Evolutionary conservation across 2,329 filamentous ascomycete genomes (phyloP).

Genomic region (Massarina eburnea): DNA sequence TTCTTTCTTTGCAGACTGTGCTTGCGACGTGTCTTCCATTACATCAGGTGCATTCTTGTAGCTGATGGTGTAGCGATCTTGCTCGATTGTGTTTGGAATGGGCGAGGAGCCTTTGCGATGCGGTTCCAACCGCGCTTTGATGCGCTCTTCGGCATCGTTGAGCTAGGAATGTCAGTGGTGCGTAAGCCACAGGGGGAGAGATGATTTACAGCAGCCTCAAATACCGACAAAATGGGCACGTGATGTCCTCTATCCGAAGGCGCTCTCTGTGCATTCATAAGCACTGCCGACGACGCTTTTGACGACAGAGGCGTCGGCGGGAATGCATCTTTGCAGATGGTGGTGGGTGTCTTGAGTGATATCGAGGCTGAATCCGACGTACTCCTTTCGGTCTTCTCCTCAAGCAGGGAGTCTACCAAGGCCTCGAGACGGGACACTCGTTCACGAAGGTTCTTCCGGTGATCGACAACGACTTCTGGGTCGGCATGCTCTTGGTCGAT

Average conservation of each 20-base stretch:
- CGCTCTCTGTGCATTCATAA: slow-evolving; percentile 25
- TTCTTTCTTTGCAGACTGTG: slow-evolving; percentile 35
- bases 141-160: slow-evolving; percentile 38
- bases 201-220: slow-evolving; percentile 42
- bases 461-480: slow-evolving; percentile 44
- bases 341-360: slow-evolving; percentile 28
- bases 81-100: slow-evolving; percentile 12
- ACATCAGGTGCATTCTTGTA: slow-evolving; percentile 34
- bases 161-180: slow-evolving; percentile 21
- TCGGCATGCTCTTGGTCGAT: slow-evolving; percentile 49
- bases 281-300: slow-evolving; percentile 26
- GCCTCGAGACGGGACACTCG: slow-evolving; percentile 46
- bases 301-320: slow-evolving; percentile 39
- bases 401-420: slow-evolving; percentile 42
- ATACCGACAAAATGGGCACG: slow-evolving; percentile 41
- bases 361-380: slow-evolving; percentile 30
- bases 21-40: slow-evolving; percentile 18
- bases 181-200: not conserved
- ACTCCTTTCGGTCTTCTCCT: slow-evolving; percentile 36
- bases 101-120: slow-evolving; percentile 20
- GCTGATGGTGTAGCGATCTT: slow-evolving; percentile 31
- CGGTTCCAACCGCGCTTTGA: slow-evolving; percentile 27
- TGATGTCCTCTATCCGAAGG: slow-evolving; percentile 32
- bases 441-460: slow-evolving; percentile 48
- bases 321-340: slow-evolving; percentile 27